These are phyloP conservation scores for Chamaecrista fasciculata DNA, from an alignment of 306 rosid species.

Conservation along the genomic window DNA sequence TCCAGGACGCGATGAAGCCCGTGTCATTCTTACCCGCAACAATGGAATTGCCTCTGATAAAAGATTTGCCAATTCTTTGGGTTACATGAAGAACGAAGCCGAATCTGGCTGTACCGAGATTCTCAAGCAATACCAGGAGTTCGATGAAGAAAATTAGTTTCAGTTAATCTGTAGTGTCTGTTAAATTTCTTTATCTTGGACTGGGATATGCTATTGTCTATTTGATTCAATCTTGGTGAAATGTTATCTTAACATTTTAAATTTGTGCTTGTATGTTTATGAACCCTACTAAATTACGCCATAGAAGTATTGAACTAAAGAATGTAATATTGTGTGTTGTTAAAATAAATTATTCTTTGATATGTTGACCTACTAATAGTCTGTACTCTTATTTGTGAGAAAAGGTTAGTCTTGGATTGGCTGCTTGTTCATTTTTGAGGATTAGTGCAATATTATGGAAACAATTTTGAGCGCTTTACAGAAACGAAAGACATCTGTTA, in stretches of 20 bases:
- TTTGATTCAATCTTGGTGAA: slow-evolving; percentile 35
- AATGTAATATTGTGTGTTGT: slow-evolving; percentile 16
- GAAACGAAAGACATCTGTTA: not conserved
- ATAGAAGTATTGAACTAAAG: slow-evolving; percentile 9
- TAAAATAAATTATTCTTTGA: slow-evolving; percentile 26
- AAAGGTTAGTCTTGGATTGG: not conserved
- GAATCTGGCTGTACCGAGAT: slow-evolving; percentile 58
- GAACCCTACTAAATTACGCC: slow-evolving; percentile 27
- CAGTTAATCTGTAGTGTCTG: slow-evolving; percentile 21
- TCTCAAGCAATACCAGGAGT: slow-evolving; percentile 64
- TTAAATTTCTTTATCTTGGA: slow-evolving; percentile 2
- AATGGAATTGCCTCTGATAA: slow-evolving; percentile 68
- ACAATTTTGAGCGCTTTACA: not conserved
- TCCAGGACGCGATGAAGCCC: slow-evolving; percentile 80
- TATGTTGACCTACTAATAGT: not conserved
- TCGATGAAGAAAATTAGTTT: slow-evolving; percentile 48
- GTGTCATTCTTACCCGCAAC: slow-evolving; percentile 66
- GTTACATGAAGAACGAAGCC: slow-evolving; percentile 46
- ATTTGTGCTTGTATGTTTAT: slow-evolving; percentile 35
- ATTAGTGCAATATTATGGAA: not conserved
- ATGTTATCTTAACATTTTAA: slow-evolving; percentile 43
- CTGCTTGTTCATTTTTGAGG: not conserved
- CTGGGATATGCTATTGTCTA: slow-evolving; percentile 24
- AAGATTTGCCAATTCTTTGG: slow-evolving; percentile 72
- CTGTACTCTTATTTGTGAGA: not conserved